Evolutionary conservation across 129 eudicot genomes (phyloP).

Genomic region (Flaveria bidentis): DNA sequence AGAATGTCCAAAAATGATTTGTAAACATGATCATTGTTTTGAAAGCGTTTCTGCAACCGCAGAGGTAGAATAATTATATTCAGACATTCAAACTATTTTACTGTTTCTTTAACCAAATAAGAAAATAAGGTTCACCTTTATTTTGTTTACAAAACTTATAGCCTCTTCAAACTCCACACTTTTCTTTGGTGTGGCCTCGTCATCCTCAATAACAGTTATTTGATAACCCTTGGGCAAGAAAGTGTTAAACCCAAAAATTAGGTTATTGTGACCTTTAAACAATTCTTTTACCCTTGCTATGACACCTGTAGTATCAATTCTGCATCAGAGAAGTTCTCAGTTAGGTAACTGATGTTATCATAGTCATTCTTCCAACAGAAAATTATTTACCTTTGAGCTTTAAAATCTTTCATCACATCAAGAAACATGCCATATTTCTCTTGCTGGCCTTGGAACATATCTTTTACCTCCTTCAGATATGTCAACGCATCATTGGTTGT

Average conservation of each 20-base stretch:
- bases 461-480: conserved; percentile 91
- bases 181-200: conserved; percentile 75
- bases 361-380: background rate
- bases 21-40: conserved; percentile 76
- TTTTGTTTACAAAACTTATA: conserved; percentile 91
- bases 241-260: conserved; percentile 88
- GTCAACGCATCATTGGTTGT: conserved; percentile 88
- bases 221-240: conserved; percentile 95
- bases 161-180: conserved; percentile 95
- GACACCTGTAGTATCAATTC: conserved; percentile 94
- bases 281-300: conserved; percentile 91
- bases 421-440: conserved; percentile 84
- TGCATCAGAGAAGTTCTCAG: conserved; percentile 42
- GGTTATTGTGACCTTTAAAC: conserved; percentile 84
- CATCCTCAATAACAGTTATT: conserved; percentile 79
- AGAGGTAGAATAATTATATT: conserved; percentile 15
- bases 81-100: background rate
- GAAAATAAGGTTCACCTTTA: conserved; percentile 56
- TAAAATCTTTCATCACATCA: conserved; percentile 87
- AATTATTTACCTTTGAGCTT: conserved; percentile 74
- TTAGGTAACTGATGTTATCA: conserved; percentile 1
- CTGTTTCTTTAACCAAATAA: background rate
- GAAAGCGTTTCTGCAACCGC: conserved; percentile 72
- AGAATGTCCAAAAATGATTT: conserved; percentile 84
- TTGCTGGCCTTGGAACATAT: conserved; percentile 80